Percentiles rank a stretch among this genome's conserved stretches.
These are phyloP conservation scores for Heliocybe sulcata DNA, from an alignment of 1,284 basidiomycete species.

Conservation along the genomic window DNA sequence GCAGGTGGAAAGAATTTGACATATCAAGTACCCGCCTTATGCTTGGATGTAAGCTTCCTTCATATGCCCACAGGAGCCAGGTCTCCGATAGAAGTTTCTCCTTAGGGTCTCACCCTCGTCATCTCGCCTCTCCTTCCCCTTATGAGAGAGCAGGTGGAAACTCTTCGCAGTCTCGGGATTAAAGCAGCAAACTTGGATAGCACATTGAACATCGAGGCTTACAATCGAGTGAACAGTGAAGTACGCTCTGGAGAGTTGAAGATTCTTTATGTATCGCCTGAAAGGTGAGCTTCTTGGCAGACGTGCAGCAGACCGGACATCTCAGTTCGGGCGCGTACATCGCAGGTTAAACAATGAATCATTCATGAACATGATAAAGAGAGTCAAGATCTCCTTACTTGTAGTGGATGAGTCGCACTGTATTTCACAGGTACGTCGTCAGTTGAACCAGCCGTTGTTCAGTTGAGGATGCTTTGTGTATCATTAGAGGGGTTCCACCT, in stretches of 20 bases:
- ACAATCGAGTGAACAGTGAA: constrained; percentile 21
- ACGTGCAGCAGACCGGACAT: constrained; percentile 12
- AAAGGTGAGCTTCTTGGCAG: constrained; percentile 24
- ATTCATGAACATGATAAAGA: constrained; percentile 37
- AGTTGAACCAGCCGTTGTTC: too few relatives aligned
- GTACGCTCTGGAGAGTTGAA: constrained; percentile 25
- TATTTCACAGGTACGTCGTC: constrained; percentile 30
- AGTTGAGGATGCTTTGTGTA: neutral
- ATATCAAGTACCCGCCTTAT: constrained; percentile 61
- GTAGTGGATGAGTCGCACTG: constrained; percentile 73
- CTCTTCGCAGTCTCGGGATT: constrained; percentile 40
- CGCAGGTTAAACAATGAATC: constrained; percentile 37
- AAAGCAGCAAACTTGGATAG: constrained; percentile 61
- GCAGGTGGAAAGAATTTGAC: constrained; percentile 36
- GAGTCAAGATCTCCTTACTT: constrained; percentile 53
- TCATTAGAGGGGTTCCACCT: constrained; percentile 48
- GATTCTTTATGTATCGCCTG: constrained; percentile 59
- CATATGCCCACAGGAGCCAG: too few relatives aligned
- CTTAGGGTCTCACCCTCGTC: constrained; percentile 57
- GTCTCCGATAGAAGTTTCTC: too few relatives aligned
- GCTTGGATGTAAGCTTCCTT: constrained; percentile 31
- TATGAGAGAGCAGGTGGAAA: constrained; percentile 47
- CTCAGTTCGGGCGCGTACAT: constrained; percentile 33
- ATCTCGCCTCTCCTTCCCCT: constrained; percentile 52
- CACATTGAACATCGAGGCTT: constrained; percentile 30